Evolutionary conservation across 306 rosid species (phyloP), one percentile per base, ranked within the genome.

Genomic region (Spatholobus suberectus): DNA sequence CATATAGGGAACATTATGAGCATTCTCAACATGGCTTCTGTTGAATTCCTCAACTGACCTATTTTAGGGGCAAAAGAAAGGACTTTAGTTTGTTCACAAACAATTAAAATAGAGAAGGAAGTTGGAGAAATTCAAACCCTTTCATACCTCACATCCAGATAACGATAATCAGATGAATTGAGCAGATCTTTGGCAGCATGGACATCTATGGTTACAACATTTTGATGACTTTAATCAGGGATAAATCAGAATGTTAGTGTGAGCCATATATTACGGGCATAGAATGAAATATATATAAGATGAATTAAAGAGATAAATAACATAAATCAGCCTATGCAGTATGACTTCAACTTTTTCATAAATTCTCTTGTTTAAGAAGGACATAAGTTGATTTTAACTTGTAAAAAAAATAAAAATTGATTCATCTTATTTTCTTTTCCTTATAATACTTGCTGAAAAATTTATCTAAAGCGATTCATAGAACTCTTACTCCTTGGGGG

Each of bases 71-170:
- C 29, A 54, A 84, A 26, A 66, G 11, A 18, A 24, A 55, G 4
- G 3, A 11, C n/a, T 21, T 57, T 26, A 3, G 32, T 32, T 71
- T 5, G 26, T 38, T 58, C 63, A 18, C 57, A 70, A n/a, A 54
- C 44, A 78, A 14, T 14, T 10, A 20, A 78, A 72, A 72, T 40
- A 4, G 9, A 70, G 15, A 62, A 83, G 1, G 29, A 37, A 70
- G 59, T 13, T 47, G 18, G 46, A 69, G 67, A 70, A 62, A 49
- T 37, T n/a, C 15, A 58, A 51, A 55, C 15, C 24, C 13, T 54
- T 79, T 41, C 12, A 1, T 74, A 84, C 87, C 87, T 84, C 32
- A 80, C 87, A 80, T 84, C 87, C 3, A 84, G 85, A 80, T 84
- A 84, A n/a, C 35, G 23, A 54, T 79, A 55, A 35, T 51, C 82